Conservation (phyloP, 2,329 filamentous ascomycete genomes). For the Pseudogymnoascus verrucosus region DNA sequence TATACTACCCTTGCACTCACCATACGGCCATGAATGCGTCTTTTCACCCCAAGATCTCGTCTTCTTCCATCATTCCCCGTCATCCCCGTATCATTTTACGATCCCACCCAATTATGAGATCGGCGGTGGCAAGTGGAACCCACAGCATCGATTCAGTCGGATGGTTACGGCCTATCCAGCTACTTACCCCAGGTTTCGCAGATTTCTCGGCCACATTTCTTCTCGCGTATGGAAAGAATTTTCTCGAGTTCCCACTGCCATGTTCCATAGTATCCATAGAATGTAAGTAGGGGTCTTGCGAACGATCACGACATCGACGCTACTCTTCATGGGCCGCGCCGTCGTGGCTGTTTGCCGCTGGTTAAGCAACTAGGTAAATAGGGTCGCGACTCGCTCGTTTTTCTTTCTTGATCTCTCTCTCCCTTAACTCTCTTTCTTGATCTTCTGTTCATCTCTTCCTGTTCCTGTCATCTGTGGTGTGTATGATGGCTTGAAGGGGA, state of each 20-base stretch:
- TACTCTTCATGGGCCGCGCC: constrained; percentile 1
- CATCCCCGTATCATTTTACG: constrained; percentile 2
- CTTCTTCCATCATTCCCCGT: constrained; percentile 1
- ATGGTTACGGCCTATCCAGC: not conserved
- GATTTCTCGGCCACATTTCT: constrained; percentile 6
- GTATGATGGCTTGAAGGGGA: not conserved
- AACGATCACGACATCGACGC: constrained; percentile 5
- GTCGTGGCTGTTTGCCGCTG: not conserved
- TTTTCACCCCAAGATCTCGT: constrained; percentile 2
- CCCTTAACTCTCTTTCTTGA: not conserved
- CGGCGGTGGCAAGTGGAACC: constrained; percentile 1
- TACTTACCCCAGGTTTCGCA: not conserved
- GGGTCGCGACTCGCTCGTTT: not conserved
- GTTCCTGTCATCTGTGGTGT: not conserved
- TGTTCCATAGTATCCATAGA: not conserved
- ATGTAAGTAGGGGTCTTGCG: constrained; percentile 6
- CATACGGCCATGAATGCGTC: not conserved
- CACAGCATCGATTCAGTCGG: not conserved
- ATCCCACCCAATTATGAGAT: not conserved
- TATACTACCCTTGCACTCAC: not conserved
- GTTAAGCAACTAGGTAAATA: not conserved
- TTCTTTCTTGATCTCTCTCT: not conserved
- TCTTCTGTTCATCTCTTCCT: constrained; percentile 2
- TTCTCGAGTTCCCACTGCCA: not conserved
- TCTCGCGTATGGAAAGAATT: constrained; percentile 1